phyloP scores from a whole-genome alignment of 2,329 filamentous ascomycete genomes.

The Ophiosphaerella herpotricha region DNA sequence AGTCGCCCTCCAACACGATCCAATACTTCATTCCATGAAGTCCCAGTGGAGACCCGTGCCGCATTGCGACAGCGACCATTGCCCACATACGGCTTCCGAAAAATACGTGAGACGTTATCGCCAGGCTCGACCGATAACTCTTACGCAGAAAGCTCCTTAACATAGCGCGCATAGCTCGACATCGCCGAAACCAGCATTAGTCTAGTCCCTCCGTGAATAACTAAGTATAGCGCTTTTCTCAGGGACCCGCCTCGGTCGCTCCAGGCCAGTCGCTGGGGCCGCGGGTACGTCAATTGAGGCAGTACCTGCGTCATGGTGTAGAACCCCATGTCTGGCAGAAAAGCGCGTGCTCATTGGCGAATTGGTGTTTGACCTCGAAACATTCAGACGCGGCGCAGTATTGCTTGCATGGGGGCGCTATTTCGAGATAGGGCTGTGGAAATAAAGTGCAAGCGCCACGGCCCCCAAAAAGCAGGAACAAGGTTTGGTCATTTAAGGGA shows the following conservation, averaged over 20 bases:
- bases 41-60: too few relatives aligned
- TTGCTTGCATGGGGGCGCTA: constrained; percentile 15
- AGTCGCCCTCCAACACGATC: too few relatives aligned
- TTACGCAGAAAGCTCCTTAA: too few relatives aligned
- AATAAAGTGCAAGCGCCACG: not conserved
- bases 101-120: too few relatives aligned
- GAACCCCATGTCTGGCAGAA: constrained; percentile 26
- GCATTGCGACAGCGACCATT: too few relatives aligned
- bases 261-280: not conserved
- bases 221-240: not conserved
- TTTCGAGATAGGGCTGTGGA: constrained; percentile 20
- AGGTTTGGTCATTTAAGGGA: not conserved
- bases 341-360: constrained; percentile 10
- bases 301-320: constrained; percentile 4
- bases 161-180: too few relatives aligned
- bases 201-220: not conserved
- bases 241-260: not conserved
- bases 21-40: too few relatives aligned
- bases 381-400: constrained; percentile 20
- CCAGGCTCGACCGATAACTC: too few relatives aligned
- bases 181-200: too few relatives aligned
- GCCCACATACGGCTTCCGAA: too few relatives aligned
- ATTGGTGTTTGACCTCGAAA: constrained; percentile 9
- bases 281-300: constrained; percentile 1
- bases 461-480: constrained; percentile 9